Conservation (phyloP, 805 yeast genomes). For the Pichia ethanolica region DNA sequence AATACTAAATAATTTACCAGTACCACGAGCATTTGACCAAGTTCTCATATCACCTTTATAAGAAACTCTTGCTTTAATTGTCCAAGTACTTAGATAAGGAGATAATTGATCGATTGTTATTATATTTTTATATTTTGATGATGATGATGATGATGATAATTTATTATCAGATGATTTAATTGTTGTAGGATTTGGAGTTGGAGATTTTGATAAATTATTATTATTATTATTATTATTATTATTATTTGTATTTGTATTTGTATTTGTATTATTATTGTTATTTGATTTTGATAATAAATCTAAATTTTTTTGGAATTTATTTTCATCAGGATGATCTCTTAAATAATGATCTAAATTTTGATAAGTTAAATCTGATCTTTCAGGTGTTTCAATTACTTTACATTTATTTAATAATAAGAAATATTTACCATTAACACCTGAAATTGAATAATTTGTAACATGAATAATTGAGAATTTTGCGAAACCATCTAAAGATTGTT, state of each 20-base stretch:
- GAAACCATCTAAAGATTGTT: constrained; percentile 23
- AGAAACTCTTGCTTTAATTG: constrained; percentile 87
- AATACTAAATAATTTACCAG: constrained; percentile 83
- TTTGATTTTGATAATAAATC: neutral
- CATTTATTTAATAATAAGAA: constrained; percentile 24
- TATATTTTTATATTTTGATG: constrained; percentile 31
- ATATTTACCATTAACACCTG: constrained; percentile 22
- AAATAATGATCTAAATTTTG: constrained; percentile 47
- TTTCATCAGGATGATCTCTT: constrained; percentile 51
- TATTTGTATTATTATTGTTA: neutral
- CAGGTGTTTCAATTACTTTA: constrained; percentile 30
- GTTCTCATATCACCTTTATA: constrained; percentile 81
- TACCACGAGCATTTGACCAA: constrained; percentile 81
- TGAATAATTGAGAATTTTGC: constrained; percentile 18
- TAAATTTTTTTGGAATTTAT: constrained; percentile 17
- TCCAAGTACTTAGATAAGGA: constrained; percentile 88
- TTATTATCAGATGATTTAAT: too few species aligned
- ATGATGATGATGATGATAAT: constrained; percentile 1
- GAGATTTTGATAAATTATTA: too few species aligned
- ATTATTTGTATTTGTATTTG: neutral
- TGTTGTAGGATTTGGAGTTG: neutral
- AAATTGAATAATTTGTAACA: constrained; percentile 16
- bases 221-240: too few species aligned
- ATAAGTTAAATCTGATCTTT: constrained; percentile 11
- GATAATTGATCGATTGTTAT: constrained; percentile 81